Base-by-base conservation (phyloP, 2,329 filamentous ascomycete genomes). In the Talaromyces sp. region DNA sequence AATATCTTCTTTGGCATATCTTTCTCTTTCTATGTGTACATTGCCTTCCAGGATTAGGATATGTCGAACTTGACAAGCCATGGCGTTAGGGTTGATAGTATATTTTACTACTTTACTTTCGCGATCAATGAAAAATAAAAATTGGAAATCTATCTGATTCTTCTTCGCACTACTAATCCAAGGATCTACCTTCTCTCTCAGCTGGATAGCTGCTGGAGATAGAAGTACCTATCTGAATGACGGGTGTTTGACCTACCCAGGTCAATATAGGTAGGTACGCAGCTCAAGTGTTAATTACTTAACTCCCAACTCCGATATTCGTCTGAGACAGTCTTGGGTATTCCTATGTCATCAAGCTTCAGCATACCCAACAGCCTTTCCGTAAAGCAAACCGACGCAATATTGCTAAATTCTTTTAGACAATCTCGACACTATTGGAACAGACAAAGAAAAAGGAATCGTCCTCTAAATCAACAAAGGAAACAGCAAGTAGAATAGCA, bases 391-490 rank as follows among this genome's bases (percentile, higher is more conserved):
- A 45, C 22, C n/a, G 15, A 40, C 6, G 13, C 22, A 15, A 53
- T 21, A 17, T 37, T 36, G n/a, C n/a, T 37, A 22, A 37, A 43
- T 37, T 55, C n/a, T 37, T 54, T 17, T 33, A 22, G 22, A 5
- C 7, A 17, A 48, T 8, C 28, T 28, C 21, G 5, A 33, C 50
- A 48, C 45, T 53, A 53, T 11, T 40, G n/a, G 36, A 46, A 54
- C 41, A 48, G 39, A 45, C 39, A 54, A 59, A 31, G 45, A 56
- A 58, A 35, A 56, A 41, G 43, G 57, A 39, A 37, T 43, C 35
- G 45, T 45, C 56, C 45, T 45, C 48, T 46, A 59, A 37, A 19
- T 51, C 39, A 25, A 56, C 56, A 60, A 58, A 35, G 22, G 50
- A 48, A 48, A 48, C 28, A 19, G 19, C 28, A 39, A 37, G n/a